Evolutionary conservation across 352 stramenopile species (phyloP).

Genomic region (Globisporangium uncinulatum): DNA sequence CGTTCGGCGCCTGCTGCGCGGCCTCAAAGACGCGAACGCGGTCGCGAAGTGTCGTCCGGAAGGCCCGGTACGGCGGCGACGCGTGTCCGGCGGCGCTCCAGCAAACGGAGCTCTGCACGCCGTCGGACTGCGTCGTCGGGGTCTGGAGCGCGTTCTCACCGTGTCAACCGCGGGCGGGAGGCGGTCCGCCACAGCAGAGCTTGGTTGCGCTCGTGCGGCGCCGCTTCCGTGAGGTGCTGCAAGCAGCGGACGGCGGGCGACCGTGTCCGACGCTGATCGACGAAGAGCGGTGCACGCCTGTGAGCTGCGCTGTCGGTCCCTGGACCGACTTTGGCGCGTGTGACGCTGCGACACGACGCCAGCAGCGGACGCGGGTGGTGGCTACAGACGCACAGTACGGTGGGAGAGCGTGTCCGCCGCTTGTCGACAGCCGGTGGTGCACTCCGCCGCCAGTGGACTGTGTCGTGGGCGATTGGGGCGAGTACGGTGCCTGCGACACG

Average conservation of each 20-base stretch:
- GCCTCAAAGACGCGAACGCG: constrained; percentile 31
- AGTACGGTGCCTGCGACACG: constrained; percentile 35
- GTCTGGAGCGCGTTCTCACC: constrained; percentile 46
- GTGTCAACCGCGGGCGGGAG: constrained; percentile 19
- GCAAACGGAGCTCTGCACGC: constrained; percentile 27
- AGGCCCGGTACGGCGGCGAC: constrained; percentile 25
- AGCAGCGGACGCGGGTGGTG: constrained; percentile 27
- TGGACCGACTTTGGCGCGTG: constrained; percentile 35
- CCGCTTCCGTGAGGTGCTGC: constrained; percentile 31
- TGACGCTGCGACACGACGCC: constrained; percentile 14
- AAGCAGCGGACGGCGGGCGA: constrained; percentile 31
- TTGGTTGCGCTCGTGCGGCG: constrained; percentile 15
- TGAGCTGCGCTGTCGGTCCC: constrained; percentile 35
- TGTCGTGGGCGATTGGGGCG: constrained; percentile 38
- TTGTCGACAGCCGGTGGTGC: constrained; percentile 29
- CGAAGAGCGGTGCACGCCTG: constrained; percentile 27
- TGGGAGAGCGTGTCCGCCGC: constrained; percentile 26
- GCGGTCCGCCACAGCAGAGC: background rate
- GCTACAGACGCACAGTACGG: constrained; percentile 20
- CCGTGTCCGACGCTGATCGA: constrained; percentile 40
- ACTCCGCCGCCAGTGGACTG: constrained; percentile 40
- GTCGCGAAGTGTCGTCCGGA: constrained; percentile 27
- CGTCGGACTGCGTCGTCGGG: constrained; percentile 36
- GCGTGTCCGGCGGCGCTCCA: constrained; percentile 24
- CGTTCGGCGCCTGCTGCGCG: constrained; percentile 31